Conservation (phyloP, 1,284 basidiomycete genomes). For the Tilletia setariae region DNA sequence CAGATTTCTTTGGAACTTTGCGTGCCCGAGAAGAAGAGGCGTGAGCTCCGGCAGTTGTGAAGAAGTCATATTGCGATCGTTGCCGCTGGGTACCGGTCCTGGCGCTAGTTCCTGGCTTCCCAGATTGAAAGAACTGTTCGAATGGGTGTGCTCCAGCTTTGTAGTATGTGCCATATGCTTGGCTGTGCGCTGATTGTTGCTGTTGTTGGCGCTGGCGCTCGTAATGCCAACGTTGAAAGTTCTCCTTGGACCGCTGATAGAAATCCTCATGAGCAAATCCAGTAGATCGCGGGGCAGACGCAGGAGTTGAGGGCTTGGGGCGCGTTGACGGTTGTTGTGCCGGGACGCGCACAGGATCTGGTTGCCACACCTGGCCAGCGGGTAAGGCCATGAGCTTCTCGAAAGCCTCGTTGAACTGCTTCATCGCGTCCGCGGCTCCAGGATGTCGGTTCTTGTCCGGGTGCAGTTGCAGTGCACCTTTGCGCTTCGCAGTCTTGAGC, state of each 20-base stretch:
- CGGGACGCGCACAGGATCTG: not conserved
- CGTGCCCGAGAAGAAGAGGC: not conserved
- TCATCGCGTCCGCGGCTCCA: conserved; percentile 11
- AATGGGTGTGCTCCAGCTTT: not conserved
- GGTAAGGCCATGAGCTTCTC: not conserved
- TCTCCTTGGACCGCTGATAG: not conserved
- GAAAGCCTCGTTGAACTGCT: conserved; percentile 16
- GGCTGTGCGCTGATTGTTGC: not conserved
- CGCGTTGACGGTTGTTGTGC: not conserved
- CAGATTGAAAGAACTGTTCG: not conserved
- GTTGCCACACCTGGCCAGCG: not conserved
- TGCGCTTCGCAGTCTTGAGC: conserved; percentile 12
- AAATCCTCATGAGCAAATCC: not conserved
- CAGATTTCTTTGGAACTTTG: not conserved
- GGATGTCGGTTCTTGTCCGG: conserved; percentile 13
- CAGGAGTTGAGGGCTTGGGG: not conserved
- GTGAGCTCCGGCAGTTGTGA: not conserved
- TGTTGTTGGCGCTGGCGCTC: not conserved
- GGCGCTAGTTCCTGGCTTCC: not conserved
- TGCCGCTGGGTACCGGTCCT: not conserved
- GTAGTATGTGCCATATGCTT: too few relatives aligned
- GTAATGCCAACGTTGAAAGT: not conserved
- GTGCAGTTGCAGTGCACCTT: conserved; percentile 3
- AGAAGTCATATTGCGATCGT: not conserved
- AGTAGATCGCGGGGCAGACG: not conserved